Percentiles rank a stretch among this genome's conserved stretches.
Conservation (phyloP, 192 early-diverging fungal genomes). For the Allomyces macrogynus region DNA sequence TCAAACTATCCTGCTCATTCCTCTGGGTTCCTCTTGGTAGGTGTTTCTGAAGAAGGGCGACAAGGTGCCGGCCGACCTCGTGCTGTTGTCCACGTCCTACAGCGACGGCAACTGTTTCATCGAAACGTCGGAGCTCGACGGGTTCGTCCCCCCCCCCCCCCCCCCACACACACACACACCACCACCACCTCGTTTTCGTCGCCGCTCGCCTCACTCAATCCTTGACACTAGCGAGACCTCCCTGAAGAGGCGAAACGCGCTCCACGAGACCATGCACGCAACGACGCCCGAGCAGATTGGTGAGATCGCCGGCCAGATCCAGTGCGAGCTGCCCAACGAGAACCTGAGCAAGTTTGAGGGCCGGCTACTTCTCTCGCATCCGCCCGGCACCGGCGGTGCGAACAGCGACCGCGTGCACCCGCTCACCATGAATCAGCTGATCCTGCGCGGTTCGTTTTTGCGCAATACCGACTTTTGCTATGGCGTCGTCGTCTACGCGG, state of each 20-base stretch:
- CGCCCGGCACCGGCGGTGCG: not conserved
- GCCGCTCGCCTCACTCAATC: too few relatives aligned
- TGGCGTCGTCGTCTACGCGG: slow-evolving; percentile 48
- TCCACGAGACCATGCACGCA: slow-evolving; percentile 3
- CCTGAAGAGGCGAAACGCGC: slow-evolving; percentile 23
- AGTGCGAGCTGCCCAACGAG: slow-evolving; percentile 33
- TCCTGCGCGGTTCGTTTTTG: slow-evolving; percentile 66
- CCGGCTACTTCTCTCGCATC: not conserved
- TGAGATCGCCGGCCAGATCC: slow-evolving; percentile 12
- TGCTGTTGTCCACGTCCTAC: slow-evolving; percentile 19
- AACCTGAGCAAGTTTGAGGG: slow-evolving; percentile 24
- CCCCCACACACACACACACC: too few relatives aligned
- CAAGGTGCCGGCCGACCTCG: slow-evolving; percentile 25
- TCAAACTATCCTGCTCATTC: slow-evolving; percentile 4
- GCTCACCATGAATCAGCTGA: slow-evolving; percentile 55
- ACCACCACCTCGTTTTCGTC: too few relatives aligned
- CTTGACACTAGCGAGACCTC: slow-evolving; percentile 23
- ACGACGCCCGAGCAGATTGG: not conserved
- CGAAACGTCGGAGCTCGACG: slow-evolving; percentile 37
- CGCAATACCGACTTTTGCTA: slow-evolving; percentile 62
- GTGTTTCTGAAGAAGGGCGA: slow-evolving; percentile 27
- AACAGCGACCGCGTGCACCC: slow-evolving; percentile 20
- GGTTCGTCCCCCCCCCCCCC: slow-evolving; percentile 4
- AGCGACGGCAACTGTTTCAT: slow-evolving; percentile 35
- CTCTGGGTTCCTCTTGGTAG: slow-evolving; percentile 20